These are phyloP conservation scores for Alectoria sarmentosa DNA, from an alignment of 495 filamentous ascomycete genomes.

Conservation along the genomic window DNA sequence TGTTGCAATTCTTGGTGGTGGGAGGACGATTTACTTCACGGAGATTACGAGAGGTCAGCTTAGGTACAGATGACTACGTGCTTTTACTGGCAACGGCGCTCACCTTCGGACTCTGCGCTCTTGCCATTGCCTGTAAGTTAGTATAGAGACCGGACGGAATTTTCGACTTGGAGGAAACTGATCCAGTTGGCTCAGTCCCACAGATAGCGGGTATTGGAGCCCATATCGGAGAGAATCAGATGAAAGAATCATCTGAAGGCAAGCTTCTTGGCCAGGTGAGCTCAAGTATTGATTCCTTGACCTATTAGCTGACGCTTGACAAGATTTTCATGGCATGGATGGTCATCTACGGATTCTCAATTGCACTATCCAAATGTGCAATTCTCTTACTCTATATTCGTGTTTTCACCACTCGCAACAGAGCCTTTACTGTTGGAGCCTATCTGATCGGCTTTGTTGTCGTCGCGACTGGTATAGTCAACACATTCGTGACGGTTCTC, in stretches of 20 bases:
- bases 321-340: slow-evolving; percentile 21
- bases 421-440: slow-evolving; percentile 29
- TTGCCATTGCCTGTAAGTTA: slow-evolving; percentile 24
- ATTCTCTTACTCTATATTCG: slow-evolving; percentile 38
- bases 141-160: no score
- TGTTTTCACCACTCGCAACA: slow-evolving; percentile 29
- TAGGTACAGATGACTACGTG: slow-evolving; percentile 31
- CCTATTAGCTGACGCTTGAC: not conserved
- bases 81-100: slow-evolving; percentile 26
- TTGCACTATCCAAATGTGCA: slow-evolving; percentile 35
- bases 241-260: not conserved
- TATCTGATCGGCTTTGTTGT: slow-evolving; percentile 22
- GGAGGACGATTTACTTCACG: slow-evolving; percentile 31
- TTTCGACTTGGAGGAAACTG: no score
- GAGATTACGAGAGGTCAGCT: slow-evolving; percentile 23
- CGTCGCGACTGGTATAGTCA: slow-evolving; percentile 19
- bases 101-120: slow-evolving; percentile 20
- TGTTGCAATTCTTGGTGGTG: slow-evolving; percentile 28
- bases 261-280: slow-evolving; percentile 7
- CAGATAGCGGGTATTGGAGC: slow-evolving; percentile 10
- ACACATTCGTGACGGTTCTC: slow-evolving; percentile 23
- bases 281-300: no score
- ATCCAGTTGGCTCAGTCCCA: slow-evolving; percentile 5
- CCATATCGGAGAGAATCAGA: not conserved
- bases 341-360: slow-evolving; percentile 30